Conservation (phyloP, 176 grass and related monocot genomes). For the Thalia dealbata region DNA sequence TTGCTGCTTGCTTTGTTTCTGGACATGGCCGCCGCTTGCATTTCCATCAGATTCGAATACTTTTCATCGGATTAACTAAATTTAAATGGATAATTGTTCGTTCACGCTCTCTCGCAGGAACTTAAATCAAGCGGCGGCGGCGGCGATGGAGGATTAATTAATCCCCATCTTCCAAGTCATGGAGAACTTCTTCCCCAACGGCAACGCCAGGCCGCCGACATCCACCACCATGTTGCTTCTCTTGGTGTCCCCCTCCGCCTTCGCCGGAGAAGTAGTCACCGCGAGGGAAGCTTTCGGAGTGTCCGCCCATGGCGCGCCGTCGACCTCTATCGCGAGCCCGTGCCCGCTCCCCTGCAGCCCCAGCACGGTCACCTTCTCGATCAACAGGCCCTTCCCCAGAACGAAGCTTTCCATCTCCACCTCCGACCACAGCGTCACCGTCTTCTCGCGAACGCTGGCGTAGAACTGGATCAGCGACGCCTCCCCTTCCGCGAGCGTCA, state of each 20-base stretch:
- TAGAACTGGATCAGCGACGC: slow-evolving; percentile 50
- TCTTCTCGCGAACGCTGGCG: slow-evolving; percentile 48
- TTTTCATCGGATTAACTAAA: too few relatives aligned
- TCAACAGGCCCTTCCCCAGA: slow-evolving; percentile 35
- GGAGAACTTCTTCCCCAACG: slow-evolving; percentile 80
- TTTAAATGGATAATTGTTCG: too few relatives aligned
- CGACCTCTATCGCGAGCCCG: slow-evolving; percentile 38
- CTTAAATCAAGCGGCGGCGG: too few relatives aligned
- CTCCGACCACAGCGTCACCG: slow-evolving; percentile 56
- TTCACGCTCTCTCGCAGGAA: too few relatives aligned
- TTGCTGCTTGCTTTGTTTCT: too few relatives aligned
- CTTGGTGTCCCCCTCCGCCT: slow-evolving; percentile 17
- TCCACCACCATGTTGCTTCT: slow-evolving; percentile 47
- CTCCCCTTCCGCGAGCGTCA: slow-evolving; percentile 63
- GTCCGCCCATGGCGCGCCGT: slow-evolving; percentile 26
- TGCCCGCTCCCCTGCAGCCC: slow-evolving; percentile 48
- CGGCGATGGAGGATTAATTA: neutral
- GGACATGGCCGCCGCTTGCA: too few relatives aligned
- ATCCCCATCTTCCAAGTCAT: slow-evolving; percentile 71
- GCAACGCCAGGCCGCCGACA: slow-evolving; percentile 63
- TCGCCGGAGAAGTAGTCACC: slow-evolving; percentile 1
- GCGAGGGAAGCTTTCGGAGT: slow-evolving; percentile 29
- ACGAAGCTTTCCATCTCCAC: slow-evolving; percentile 46
- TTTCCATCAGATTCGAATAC: too few relatives aligned
- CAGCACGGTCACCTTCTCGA: slow-evolving; percentile 65